A percentile compares a stretch with the other conserved stretches of the same genome.
Evolutionary conservation across 805 yeast species (phyloP).

Genomic region (Candida parachauliodes): DNA sequence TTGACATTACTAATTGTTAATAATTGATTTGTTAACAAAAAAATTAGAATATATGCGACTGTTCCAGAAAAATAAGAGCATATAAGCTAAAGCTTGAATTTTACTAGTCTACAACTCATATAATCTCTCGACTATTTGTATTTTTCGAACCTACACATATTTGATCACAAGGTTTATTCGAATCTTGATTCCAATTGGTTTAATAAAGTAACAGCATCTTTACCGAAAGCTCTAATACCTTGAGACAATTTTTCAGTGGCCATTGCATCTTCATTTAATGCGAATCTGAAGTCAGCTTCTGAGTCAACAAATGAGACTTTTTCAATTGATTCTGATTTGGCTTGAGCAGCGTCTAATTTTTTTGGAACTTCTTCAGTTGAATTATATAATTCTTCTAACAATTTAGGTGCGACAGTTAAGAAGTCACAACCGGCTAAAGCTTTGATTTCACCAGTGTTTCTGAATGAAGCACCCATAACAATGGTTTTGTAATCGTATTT

Average conservation of each 20-base stretch:
- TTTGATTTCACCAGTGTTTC: slow-evolving; percentile 92
- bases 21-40: neutral
- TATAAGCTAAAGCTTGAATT: too few relatives aligned
- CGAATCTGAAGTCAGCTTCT: slow-evolving; percentile 88
- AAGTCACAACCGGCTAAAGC: slow-evolving; percentile 96
- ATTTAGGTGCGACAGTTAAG: slow-evolving; percentile 90
- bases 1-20: slow-evolving; percentile 20
- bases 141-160: too few relatives aligned
- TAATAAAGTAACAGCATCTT: slow-evolving; percentile 81
- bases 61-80: too few relatives aligned
- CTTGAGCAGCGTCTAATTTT: slow-evolving; percentile 67
- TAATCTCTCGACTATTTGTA: too few relatives aligned
- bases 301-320: slow-evolving; percentile 81
- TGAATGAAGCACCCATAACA: slow-evolving; percentile 99
- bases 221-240: slow-evolving; percentile 96
- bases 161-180: slow-evolving; percentile 16
- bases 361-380: slow-evolving; percentile 78
- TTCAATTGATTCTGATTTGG: slow-evolving; percentile 48
- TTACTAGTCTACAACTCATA: too few relatives aligned
- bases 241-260: slow-evolving; percentile 96
- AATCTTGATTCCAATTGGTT: slow-evolving; percentile 60
- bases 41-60: too few relatives aligned
- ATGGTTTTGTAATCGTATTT: slow-evolving; percentile 94
- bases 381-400: slow-evolving; percentile 83
- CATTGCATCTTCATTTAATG: slow-evolving; percentile 94